Percentiles rank a stretch among this genome's conserved stretches.
phyloP scores from a whole-genome alignment of 78 protist genomes.

The Chrysochromulina parva region DNA sequence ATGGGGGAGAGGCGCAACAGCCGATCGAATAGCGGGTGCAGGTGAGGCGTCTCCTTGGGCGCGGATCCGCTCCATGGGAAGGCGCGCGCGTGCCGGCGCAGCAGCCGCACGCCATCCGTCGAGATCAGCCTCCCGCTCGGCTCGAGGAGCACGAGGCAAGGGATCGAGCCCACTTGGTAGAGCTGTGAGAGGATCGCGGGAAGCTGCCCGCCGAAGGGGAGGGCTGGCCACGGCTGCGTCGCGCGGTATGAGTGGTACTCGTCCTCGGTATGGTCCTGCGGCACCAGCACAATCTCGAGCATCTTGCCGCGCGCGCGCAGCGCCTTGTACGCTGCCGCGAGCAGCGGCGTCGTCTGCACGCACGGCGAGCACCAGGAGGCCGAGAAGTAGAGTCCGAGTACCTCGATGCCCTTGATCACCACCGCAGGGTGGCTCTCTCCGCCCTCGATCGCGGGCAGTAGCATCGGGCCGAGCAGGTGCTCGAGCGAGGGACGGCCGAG shows the following conservation, averaged over 20 bases:
- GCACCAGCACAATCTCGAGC: background rate
- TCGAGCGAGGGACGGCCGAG: background rate
- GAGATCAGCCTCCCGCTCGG: background rate
- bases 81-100: background rate
- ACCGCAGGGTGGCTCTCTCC: background rate
- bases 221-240: background rate
- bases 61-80: background rate
- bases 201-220: background rate
- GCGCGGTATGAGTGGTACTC: background rate
- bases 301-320: background rate
- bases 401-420: background rate
- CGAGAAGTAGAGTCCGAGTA: background rate
- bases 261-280: background rate
- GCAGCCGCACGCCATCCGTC: background rate
- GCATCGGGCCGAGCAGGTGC: background rate
- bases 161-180: background rate
- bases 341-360: background rate
- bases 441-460: background rate
- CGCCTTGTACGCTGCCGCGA: background rate
- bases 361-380: conserved; percentile 21
- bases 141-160: background rate
- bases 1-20: background rate
- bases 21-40: conserved; percentile 40
- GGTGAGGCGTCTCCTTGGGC: background rate
- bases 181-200: background rate